phyloP scores from a whole-genome alignment of 495 filamentous ascomycete species.

The Penicillium bialowiezense region DNA sequence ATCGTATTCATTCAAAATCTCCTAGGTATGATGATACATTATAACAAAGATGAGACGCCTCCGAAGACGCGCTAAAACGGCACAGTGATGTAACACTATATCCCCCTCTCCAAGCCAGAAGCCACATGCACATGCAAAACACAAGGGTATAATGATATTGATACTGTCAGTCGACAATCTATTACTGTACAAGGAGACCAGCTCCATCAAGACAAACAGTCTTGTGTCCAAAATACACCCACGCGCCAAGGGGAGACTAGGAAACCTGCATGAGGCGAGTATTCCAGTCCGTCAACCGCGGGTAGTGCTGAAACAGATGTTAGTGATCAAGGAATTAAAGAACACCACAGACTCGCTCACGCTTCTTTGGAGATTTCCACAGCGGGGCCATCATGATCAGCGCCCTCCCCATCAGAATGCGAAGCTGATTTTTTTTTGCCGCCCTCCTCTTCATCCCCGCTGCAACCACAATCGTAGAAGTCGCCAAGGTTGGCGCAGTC shows the following conservation, averaged over 20 bases:
- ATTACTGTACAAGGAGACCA: constrained; percentile 14
- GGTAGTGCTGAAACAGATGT: constrained; percentile 22
- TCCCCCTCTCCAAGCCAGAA: background rate
- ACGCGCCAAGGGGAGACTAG: background rate
- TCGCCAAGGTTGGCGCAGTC: constrained; percentile 89
- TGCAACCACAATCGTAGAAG: constrained; percentile 95
- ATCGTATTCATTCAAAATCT: too few species aligned
- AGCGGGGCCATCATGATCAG: constrained; percentile 18
- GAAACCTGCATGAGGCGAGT: background rate
- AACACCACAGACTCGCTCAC: constrained; percentile 22
- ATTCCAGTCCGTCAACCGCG: constrained; percentile 20
- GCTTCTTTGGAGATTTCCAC: constrained; percentile 45
- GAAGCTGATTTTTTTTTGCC: constrained; percentile 7
- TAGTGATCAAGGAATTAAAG: constrained; percentile 7
- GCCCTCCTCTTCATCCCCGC: constrained; percentile 57
- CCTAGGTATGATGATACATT: too few species aligned
- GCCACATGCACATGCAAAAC: background rate
- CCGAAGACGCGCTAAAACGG: background rate
- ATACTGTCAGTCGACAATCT: constrained; percentile 1
- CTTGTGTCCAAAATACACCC: background rate
- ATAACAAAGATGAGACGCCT: background rate
- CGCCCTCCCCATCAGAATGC: constrained; percentile 5
- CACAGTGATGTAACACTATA: background rate
- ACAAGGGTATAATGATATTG: constrained; percentile 11
- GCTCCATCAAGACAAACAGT: background rate